Percentiles rank a stretch among this genome's conserved stretches.
These are phyloP conservation scores for Schizophyllum amplum DNA, from an alignment of 1,284 basidiomycete genomes.

Conservation along the genomic window DNA sequence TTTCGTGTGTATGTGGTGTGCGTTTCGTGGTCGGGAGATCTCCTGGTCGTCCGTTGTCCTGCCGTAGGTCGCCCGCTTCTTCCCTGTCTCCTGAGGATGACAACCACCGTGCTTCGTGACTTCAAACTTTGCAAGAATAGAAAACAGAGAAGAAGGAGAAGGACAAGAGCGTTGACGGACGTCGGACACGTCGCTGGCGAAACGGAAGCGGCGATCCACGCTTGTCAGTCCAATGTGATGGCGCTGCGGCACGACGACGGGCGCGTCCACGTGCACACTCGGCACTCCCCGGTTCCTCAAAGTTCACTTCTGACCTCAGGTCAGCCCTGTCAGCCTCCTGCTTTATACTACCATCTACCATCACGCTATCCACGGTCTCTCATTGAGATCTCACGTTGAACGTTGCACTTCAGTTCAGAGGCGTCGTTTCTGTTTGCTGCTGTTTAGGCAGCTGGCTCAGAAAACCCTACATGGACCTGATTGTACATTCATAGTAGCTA, in stretches of 20 bases:
- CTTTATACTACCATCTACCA: no score
- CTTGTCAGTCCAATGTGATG: neutral
- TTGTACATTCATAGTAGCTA: no score
- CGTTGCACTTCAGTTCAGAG: no score
- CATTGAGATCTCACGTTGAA: no score
- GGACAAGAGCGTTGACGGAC: neutral
- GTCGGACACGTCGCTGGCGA: neutral
- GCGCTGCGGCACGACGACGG: no score
- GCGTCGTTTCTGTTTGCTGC: no score
- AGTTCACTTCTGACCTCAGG: no score
- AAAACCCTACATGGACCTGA: no score
- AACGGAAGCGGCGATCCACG: conserved; percentile 2
- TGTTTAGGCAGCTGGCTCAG: no score
- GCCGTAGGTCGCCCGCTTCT: neutral
- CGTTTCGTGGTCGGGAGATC: neutral
- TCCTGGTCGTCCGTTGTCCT: neutral
- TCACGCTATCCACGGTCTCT: no score
- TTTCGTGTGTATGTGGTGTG: conserved; percentile 4
- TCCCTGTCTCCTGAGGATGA: neutral
- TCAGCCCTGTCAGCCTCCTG: no score
- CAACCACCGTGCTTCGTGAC: neutral
- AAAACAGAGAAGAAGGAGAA: neutral
- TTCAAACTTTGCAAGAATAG: neutral
- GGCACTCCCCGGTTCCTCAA: neutral
- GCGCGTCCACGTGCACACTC: neutral